phyloP scores from a whole-genome alignment of 1,284 basidiomycete genomes.

The Rhodotorula sp. region DNA sequence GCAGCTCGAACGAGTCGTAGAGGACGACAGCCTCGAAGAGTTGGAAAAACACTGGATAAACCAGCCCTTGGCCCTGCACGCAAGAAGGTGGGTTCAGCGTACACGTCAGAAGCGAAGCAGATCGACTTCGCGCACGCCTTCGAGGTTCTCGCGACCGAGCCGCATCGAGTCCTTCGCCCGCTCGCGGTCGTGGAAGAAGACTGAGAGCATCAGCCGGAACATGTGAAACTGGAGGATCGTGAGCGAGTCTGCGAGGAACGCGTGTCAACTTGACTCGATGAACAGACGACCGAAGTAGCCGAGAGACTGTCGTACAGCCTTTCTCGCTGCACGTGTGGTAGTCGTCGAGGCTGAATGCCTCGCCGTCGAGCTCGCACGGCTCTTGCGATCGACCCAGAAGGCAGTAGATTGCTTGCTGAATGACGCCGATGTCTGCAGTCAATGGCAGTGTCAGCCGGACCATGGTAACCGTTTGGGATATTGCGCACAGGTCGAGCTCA shows the following conservation, averaged over 20 bases:
- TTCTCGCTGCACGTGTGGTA: slow-evolving; percentile 28
- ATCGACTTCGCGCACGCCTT: slow-evolving; percentile 2
- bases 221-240: slow-evolving; percentile 31
- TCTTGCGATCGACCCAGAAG: slow-evolving; percentile 14
- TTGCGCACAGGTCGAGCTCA: slow-evolving; percentile 25
- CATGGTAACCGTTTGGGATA: background rate
- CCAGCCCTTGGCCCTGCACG: slow-evolving; percentile 27
- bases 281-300: background rate
- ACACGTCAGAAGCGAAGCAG: no score
- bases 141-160: slow-evolving; percentile 18
- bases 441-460: background rate
- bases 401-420: slow-evolving; percentile 31
- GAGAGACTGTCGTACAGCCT: slow-evolving; percentile 4
- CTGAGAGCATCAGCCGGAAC: slow-evolving; percentile 27
- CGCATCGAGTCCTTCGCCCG: slow-evolving; percentile 17
- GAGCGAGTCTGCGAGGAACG: slow-evolving; percentile 14
- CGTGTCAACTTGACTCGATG: background rate
- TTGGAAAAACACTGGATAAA: slow-evolving; percentile 46
- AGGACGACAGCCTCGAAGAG: slow-evolving; percentile 71
- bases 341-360: slow-evolving; percentile 30
- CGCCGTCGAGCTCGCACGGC: slow-evolving; percentile 31
- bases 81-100: background rate
- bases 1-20: slow-evolving; percentile 67
- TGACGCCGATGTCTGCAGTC: slow-evolving; percentile 25
- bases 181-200: slow-evolving; percentile 24